Percentiles rank a stretch among this genome's conserved stretches.
phyloP scores from a whole-genome alignment of 306 rosid species.

The Cicer yamashitae region DNA sequence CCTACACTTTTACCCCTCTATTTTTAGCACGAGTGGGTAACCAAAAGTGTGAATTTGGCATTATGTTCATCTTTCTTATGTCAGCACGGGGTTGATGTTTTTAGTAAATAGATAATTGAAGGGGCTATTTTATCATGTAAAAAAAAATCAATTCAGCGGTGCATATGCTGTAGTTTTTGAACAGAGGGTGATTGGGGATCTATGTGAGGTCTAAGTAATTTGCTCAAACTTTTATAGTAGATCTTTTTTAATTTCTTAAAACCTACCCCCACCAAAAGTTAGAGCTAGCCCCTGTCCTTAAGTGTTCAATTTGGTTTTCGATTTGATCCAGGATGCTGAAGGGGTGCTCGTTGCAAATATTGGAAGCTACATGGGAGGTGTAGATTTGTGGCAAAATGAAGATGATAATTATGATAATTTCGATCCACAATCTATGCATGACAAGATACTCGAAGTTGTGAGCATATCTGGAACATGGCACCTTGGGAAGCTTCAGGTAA shows the following conservation, averaged over 20 bases:
- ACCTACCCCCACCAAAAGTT: neutral
- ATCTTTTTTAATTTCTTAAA: slow-evolving; percentile 24
- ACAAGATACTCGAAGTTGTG: slow-evolving; percentile 94
- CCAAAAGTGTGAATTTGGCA: slow-evolving; percentile 15
- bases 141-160: slow-evolving; percentile 9
- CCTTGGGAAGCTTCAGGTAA: slow-evolving; percentile 98
- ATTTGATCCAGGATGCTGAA: slow-evolving; percentile 86
- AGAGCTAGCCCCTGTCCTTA: slow-evolving; percentile 9
- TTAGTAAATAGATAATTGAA: slow-evolving; percentile 3
- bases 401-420: slow-evolving; percentile 91
- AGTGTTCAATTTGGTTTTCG: slow-evolving; percentile 34
- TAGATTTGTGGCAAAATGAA: slow-evolving; percentile 98
- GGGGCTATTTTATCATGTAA: neutral
- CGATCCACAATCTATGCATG: slow-evolving; percentile 98
- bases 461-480: slow-evolving; percentile 99
- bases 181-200: slow-evolving; percentile 14
- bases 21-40: slow-evolving; percentile 1
- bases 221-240: slow-evolving; percentile 4
- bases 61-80: slow-evolving; percentile 4
- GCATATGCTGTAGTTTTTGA: slow-evolving; percentile 12
- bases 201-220: neutral
- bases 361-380: slow-evolving; percentile 99
- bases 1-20: neutral
- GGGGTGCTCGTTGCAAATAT: slow-evolving; percentile 98
- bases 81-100: slow-evolving; percentile 9